Percentiles rank a stretch among this genome's conserved stretches.
Conservation (phyloP, 2,329 filamentous ascomycete genomes). For the Bisporella sp. region DNA sequence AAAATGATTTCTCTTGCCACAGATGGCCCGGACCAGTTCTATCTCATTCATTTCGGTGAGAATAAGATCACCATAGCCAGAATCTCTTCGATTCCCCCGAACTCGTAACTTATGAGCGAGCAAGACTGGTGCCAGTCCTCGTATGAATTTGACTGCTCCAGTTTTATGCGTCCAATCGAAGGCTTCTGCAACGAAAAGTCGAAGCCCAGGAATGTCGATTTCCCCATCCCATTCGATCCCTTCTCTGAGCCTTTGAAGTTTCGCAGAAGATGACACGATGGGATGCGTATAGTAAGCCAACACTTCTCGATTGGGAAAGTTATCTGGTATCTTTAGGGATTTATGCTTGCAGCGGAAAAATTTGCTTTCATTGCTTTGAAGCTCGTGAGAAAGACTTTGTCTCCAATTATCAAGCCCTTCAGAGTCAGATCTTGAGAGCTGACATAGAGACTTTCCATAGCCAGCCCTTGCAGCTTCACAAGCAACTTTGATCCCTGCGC, state of each 20-base stretch:
- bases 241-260: slow-evolving; percentile 46
- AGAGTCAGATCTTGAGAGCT: slow-evolving; percentile 51
- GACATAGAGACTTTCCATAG: slow-evolving; percentile 71
- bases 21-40: slow-evolving; percentile 57
- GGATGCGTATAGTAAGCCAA: slow-evolving; percentile 85
- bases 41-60: slow-evolving; percentile 39
- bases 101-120: slow-evolving; percentile 53
- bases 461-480: slow-evolving; percentile 86
- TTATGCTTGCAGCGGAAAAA: slow-evolving; percentile 74
- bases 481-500: slow-evolving; percentile 81
- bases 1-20: slow-evolving; percentile 60
- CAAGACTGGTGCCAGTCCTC: slow-evolving; percentile 70
- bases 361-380: slow-evolving; percentile 76
- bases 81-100: slow-evolving; percentile 32
- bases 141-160: slow-evolving; percentile 80
- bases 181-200: slow-evolving; percentile 67
- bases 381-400: slow-evolving; percentile 62
- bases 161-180: slow-evolving; percentile 79
- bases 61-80: slow-evolving; percentile 27
- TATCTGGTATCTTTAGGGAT: slow-evolving; percentile 65
- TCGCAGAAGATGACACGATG: slow-evolving; percentile 59
- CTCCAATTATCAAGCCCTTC: slow-evolving; percentile 63
- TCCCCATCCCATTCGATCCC: slow-evolving; percentile 54
- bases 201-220: slow-evolving; percentile 59
- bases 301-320: slow-evolving; percentile 74